These are phyloP conservation scores for Leccinum ponderosum DNA, from an alignment of 1,284 basidiomycete species.

Conservation along the genomic window DNA sequence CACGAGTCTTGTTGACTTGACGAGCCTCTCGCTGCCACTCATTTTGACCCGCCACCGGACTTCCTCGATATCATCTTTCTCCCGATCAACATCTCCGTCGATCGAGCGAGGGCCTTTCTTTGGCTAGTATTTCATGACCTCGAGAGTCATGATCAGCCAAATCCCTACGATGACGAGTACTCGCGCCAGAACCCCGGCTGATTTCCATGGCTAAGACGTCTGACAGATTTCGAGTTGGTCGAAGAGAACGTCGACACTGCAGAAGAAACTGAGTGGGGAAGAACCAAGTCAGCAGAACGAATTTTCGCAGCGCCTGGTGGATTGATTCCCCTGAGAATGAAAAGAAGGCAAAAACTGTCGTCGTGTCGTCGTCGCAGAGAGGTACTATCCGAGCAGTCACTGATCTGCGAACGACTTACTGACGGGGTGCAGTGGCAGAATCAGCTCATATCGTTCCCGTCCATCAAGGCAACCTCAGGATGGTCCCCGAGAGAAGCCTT, in stretches of 20 bases:
- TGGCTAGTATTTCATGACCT: constrained; percentile 81
- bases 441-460: constrained; percentile 28
- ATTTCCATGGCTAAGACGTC: constrained; percentile 53
- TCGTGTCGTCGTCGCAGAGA: constrained; percentile 25
- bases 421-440: constrained; percentile 23
- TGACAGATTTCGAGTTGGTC: constrained; percentile 49
- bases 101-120: constrained; percentile 75
- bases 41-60: constrained; percentile 75
- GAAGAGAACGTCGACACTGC: constrained; percentile 68
- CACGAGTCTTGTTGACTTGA: constrained; percentile 7
- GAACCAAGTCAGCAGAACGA: constrained; percentile 63
- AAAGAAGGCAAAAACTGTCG: constrained; percentile 43
- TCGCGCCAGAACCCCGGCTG: constrained; percentile 50
- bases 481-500: constrained; percentile 38
- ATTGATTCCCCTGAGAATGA: constrained; percentile 43
- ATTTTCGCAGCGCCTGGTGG: constrained; percentile 61
- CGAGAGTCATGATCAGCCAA: constrained; percentile 54
- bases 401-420: constrained; percentile 6
- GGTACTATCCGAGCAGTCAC: constrained; percentile 16
- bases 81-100: constrained; percentile 64
- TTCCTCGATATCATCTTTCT: constrained; percentile 78
- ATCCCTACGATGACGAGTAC: constrained; percentile 67
- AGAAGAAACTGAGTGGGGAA: constrained; percentile 68
- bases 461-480: constrained; percentile 25
- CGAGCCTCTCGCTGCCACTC: constrained; percentile 66